phyloP scores from a whole-genome alignment of 2,329 filamentous ascomycete species.

The Septoria linicola region DNA sequence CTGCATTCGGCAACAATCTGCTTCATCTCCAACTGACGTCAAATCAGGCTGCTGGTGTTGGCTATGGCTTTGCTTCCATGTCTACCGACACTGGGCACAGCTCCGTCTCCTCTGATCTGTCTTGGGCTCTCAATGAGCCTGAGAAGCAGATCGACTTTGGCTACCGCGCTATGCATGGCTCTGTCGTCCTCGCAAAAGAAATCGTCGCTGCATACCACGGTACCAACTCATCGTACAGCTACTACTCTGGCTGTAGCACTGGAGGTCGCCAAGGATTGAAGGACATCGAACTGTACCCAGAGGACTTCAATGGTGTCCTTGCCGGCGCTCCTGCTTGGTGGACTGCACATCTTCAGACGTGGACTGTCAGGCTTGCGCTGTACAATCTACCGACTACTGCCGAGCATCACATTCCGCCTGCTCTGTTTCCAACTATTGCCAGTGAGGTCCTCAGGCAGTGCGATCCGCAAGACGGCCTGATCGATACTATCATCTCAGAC shows the following conservation, averaged over 20 bases:
- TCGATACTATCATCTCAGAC: slow-evolving; percentile 52
- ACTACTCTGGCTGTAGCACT: slow-evolving; percentile 60
- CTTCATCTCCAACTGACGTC: background rate
- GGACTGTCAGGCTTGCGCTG: slow-evolving; percentile 47
- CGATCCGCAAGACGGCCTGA: slow-evolving; percentile 51
- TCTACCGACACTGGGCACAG: slow-evolving; percentile 50
- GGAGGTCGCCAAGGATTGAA: slow-evolving; percentile 60
- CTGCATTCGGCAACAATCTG: background rate
- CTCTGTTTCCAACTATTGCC: slow-evolving; percentile 48
- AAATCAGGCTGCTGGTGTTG: slow-evolving; percentile 34
- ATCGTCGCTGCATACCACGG: slow-evolving; percentile 53
- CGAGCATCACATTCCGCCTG: slow-evolving; percentile 46
- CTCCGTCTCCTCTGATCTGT: slow-evolving; percentile 35
- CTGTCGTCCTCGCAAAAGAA: slow-evolving; percentile 50
- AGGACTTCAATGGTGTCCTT: slow-evolving; percentile 59
- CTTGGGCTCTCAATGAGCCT: slow-evolving; percentile 43
- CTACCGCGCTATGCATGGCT: slow-evolving; percentile 49
- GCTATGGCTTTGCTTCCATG: slow-evolving; percentile 47
- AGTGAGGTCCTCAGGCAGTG: slow-evolving; percentile 52
- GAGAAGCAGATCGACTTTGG: slow-evolving; percentile 43
- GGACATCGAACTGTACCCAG: slow-evolving; percentile 53
- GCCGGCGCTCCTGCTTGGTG: slow-evolving; percentile 56
- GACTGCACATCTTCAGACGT: slow-evolving; percentile 48
- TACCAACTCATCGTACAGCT: slow-evolving; percentile 46
- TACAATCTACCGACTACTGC: slow-evolving; percentile 51